These are phyloP conservation scores for Quercus cerris DNA, from an alignment of 306 rosid genomes.

Conservation along the genomic window DNA sequence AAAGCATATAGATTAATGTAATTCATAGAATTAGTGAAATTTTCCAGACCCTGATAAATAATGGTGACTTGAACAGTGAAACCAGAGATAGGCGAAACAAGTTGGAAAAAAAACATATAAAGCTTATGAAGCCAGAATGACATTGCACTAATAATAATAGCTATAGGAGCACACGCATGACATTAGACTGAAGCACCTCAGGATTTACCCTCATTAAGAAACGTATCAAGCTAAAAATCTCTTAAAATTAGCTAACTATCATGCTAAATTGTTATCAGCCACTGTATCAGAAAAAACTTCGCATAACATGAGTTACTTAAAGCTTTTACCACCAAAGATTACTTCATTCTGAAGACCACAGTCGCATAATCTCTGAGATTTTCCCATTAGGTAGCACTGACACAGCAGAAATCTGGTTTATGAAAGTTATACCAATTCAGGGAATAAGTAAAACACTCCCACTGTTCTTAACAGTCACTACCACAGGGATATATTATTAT, in stretches of 20 bases:
- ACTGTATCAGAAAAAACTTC: background rate
- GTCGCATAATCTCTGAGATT: background rate
- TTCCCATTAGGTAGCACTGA: background rate
- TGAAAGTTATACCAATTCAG: background rate
- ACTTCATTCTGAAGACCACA: background rate
- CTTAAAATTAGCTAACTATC: background rate
- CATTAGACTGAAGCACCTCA: background rate
- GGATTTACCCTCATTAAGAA: no score
- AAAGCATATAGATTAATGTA: slow-evolving; percentile 14
- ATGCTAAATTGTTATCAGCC: background rate
- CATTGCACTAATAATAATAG: background rate
- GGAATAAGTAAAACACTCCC: background rate
- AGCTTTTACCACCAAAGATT: background rate
- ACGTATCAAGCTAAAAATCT: background rate
- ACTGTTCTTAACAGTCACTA: background rate
- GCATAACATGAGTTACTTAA: background rate
- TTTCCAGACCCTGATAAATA: background rate
- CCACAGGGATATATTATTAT: background rate
- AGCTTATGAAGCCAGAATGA: background rate
- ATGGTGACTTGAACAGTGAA: background rate
- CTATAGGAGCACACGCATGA: background rate
- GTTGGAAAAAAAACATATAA: background rate
- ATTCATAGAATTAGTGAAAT: slow-evolving; percentile 7
- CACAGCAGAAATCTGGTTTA: background rate
- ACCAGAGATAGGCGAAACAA: background rate